Evolutionary conservation across 768 basidiomycete genomes (phyloP), one percentile per base, ranked within the genome.

Genomic region (Ramaria sp.): DNA sequence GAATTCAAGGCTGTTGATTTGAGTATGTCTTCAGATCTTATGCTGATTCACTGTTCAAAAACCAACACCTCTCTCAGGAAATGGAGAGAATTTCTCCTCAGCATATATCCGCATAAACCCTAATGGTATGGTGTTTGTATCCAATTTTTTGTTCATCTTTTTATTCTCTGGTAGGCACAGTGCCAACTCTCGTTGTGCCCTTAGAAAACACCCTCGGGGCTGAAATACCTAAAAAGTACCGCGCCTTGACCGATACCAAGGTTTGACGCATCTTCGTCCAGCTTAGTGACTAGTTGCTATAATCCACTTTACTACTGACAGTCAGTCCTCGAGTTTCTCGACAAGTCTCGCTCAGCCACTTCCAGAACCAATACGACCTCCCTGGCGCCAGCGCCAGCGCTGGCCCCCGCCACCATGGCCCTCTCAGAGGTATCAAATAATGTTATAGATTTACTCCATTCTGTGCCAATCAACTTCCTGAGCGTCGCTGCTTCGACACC

Each of bases 141-240:
- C 28, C 13, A 41, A 25, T 18, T 34, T 54, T 43, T 53, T 28
- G 58, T 34, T 10, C 39, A 18, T 24, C 3, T 47, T 12, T 1
- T 25, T 15, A 10, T 47, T 27, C 7, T n/a, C 3, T 22, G 15
- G 2, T 60, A 89, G 88, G 80, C 6, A 87, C 83, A 22, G 77
- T 92, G 3, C 91, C 91, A 10, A 86, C 85, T 2, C 69, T 93
- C 49, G 81, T 92, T 25, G 91, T 92, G n/a, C 91, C 91, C 0
- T 71, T 90, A 10, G 69, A 81, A 59, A 82, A 85, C 59, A 85
- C 88, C 3, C 73, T 91, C 8, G 67, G 75, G 0, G 71, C 76
- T 2, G 87, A 83, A 16, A 74, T 81, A 24, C 86, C 88, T 61
- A 85, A 80, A 60, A 78, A 85, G 41, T 94, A 88, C 72, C 85